Evolutionary conservation across 2,329 filamentous ascomycete species (phyloP).

Genomic region (Metarhizium robertsii): DNA sequence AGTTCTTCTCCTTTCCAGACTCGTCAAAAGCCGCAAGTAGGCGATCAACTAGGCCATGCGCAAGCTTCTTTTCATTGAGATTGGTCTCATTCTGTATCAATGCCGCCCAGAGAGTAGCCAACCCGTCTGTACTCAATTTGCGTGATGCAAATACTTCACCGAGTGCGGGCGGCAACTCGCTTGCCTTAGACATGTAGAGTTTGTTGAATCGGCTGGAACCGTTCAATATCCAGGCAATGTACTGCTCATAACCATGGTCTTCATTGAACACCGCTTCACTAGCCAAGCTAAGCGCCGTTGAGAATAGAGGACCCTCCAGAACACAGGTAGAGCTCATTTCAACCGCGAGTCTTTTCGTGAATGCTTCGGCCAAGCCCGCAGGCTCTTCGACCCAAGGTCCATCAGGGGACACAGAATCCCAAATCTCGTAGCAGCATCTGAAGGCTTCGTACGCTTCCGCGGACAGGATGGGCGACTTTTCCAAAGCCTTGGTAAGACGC

Average conservation of each 20-base stretch:
- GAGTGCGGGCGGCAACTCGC: conserved; percentile 15
- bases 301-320: conserved; percentile 14
- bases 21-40: conserved; percentile 19
- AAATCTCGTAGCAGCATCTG: conserved; percentile 28
- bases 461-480: conserved; percentile 21
- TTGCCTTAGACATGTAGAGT: conserved; percentile 17
- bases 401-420: conserved; percentile 29
- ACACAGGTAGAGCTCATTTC: conserved; percentile 17
- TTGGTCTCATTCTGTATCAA: conserved; percentile 29
- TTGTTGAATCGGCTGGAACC: conserved; percentile 22
- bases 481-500: conserved; percentile 22
- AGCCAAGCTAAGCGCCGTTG: conserved; percentile 8
- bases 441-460: conserved; percentile 31
- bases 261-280: conserved; percentile 15
- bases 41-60: conserved; percentile 22
- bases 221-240: conserved; percentile 24
- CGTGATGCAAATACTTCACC: conserved; percentile 14
- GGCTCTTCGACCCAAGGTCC: conserved; percentile 19
- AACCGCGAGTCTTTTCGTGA: conserved; percentile 22
- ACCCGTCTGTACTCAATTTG: conserved; percentile 8
- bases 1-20: conserved; percentile 19
- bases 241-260: conserved; percentile 19
- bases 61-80: conserved; percentile 23
- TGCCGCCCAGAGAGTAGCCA: conserved; percentile 19
- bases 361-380: conserved; percentile 22